Evolutionary conservation across 1,284 basidiomycete genomes (phyloP), one percentile per base, ranked within the genome.

Genomic region (Neonothopanus nambi): DNA sequence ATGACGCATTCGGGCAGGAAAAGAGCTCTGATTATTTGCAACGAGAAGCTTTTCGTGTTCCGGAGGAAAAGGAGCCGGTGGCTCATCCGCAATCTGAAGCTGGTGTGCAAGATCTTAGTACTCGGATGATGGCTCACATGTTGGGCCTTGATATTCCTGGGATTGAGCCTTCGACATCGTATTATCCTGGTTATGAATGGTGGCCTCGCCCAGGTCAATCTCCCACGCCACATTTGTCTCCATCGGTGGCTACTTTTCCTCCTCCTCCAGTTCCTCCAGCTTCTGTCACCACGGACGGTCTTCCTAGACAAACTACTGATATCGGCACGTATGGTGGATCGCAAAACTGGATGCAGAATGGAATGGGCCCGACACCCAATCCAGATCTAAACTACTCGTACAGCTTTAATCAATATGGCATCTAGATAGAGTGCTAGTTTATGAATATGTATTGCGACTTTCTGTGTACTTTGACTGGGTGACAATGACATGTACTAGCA

Each of bases 141-240:
- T 69, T 89, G 24, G 86, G 85, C 5, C 66, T 85, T 30, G 79
- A 82, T 59, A 72, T 83, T 49, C 79, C 84, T 28, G 79, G 81
- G 21, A 68, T 83, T 35, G 80, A 85, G 54, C 73, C 82, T 6
- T 82, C 84, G 21, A 79, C 82, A 13, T 82, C 83, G 17, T 84
- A 80, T 65, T 79, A 79, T 66, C 80, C 86, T n/a, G 85, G 82
- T 17, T 88, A 84, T 63, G 85, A 87, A 63, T 88, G 84, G 85
- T 89, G 85, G 85, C 82, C 84, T 15, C 78, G 79, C 46, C 63
- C 70, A 38, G 65, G 62, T 43, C 70, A 70, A 49, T 20, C 24
- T 13, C 45, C 43, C 7, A 24, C 33, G 24, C 24, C 33, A 23
- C 50, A 38, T 17, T 24, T 30, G 5, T 18, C 38, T 15, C 50